Evolutionary conservation across 2,329 filamentous ascomycete species (phyloP), one percentile per base, ranked within the genome.

Genomic region (Atkinsonella hypoxylon): DNA sequence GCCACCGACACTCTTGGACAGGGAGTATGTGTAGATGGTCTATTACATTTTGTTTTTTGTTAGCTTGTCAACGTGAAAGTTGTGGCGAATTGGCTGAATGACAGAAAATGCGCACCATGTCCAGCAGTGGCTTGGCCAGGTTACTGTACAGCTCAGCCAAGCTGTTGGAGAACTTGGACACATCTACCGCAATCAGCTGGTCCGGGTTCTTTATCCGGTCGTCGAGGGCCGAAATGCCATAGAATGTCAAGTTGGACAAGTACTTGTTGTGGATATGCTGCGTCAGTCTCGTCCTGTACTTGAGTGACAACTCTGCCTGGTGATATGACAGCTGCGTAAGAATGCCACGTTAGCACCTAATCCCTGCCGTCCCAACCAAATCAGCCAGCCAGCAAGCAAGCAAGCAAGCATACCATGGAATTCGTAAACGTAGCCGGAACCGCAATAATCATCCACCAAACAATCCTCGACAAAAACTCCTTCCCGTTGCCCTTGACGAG

Each of bases 371-470:
- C 3, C 43, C 44, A 34, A 34, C 32, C 2, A 3, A 34, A 34
- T 4, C 3, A 11, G 7, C 3, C 7, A 13, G 10, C 32, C 32
- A 34, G 12, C 31, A 32, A 32, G 31, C 12, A 32, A 7, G 31
- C 31, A 3, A 13, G 10, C 32, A 18, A 12, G 13, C 79, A 67
- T 68, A 93, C 87, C 93, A 98, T 98, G 0, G 90, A 96, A 68
- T 98, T 98, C 40, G 93, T 98, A 65, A 97, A 96, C 0, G 93
- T 97, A 1, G 93, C 93, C 10, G 93, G 93, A 15, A 98, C 78
- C 26, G 93, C 91, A 57, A 98, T 93, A 50, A 91, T 67, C 93
- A 98, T 98, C 93, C 93, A 98, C 89, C 91, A 96, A 6, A 94
- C 79, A 59, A 98, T 82, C 0, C 89, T 83, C 58, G 83, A 82